phyloP scores from a whole-genome alignment of 768 basidiomycete species.

The Lactifluus subvellereus region DNA sequence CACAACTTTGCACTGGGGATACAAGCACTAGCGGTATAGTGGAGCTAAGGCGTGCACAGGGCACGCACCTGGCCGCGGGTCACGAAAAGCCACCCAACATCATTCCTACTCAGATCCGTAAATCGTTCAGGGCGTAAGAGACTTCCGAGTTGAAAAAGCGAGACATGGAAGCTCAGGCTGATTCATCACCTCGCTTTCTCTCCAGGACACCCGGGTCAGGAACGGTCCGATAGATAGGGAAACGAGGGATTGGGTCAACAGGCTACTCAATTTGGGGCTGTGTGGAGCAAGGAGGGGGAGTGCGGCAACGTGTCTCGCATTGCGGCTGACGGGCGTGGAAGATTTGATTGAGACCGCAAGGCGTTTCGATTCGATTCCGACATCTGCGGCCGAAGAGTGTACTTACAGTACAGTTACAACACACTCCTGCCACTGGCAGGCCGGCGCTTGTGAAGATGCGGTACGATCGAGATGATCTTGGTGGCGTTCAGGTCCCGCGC shows the following conservation, averaged over 20 bases:
- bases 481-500: neutral
- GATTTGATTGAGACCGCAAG: neutral
- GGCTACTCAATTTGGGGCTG: neutral
- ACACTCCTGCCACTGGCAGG: neutral
- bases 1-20: too few relatives aligned
- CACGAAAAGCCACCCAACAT: neutral
- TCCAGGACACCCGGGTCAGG: neutral
- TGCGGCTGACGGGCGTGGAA: neutral
- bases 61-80: too few relatives aligned
- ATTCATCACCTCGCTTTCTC: neutral
- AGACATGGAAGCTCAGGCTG: neutral
- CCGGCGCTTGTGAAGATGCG: neutral
- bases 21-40: too few relatives aligned
- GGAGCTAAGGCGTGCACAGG: too few relatives aligned
- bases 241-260: neutral
- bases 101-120: neutral
- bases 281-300: neutral
- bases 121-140: neutral
- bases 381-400: neutral
- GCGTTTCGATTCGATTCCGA: neutral
- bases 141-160: neutral
- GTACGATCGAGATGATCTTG: neutral
- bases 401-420: neutral
- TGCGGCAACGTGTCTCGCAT: neutral
- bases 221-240: neutral